phyloP scores from a whole-genome alignment of 805 yeast genomes.

The Pachysolen tannophilus region DNA sequence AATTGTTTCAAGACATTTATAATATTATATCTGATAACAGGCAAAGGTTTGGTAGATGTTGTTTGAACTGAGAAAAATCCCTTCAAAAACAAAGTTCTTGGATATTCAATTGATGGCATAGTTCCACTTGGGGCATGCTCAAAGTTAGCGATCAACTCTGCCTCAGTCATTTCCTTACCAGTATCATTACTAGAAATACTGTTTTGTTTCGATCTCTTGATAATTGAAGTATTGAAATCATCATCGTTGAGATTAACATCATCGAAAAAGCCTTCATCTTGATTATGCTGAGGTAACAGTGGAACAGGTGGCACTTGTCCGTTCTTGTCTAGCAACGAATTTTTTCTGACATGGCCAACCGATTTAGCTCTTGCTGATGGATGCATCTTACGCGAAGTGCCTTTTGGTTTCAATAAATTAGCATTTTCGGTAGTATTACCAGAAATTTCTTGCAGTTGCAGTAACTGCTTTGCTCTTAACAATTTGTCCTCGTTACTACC shows the following conservation, averaged over 20 bases:
- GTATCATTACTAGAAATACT: conserved; percentile 12
- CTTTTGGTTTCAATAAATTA: conserved; percentile 14
- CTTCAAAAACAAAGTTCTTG: conserved; percentile 81
- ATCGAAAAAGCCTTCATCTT: conserved; percentile 52
- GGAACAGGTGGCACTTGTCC: conserved; percentile 23
- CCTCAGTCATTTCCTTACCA: conserved; percentile 31
- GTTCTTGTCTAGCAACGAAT: conserved; percentile 27
- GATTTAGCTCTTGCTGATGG: conserved; percentile 88
- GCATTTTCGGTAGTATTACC: background rate
- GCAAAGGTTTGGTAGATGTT: conserved; percentile 86
- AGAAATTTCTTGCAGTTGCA: background rate
- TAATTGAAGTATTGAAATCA: conserved; percentile 15
- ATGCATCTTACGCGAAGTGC: conserved; percentile 36
- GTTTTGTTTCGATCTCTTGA: conserved; percentile 24
- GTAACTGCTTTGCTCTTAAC: conserved; percentile 25
- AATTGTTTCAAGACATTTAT: conserved; percentile 67
- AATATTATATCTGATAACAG: conserved; percentile 79
- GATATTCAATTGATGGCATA: conserved; percentile 93
- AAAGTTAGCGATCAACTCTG: conserved; percentile 32
- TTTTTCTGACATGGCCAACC: conserved; percentile 71
- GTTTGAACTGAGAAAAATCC: conserved; percentile 95
- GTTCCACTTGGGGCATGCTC: conserved; percentile 60
- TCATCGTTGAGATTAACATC: conserved; percentile 37
- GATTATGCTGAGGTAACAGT: conserved; percentile 17
- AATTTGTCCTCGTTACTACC: conserved; percentile 28